A percentile compares a stretch with the other conserved stretches of the same genome.
Conservation (phyloP, 2,329 filamentous ascomycete species). For the Diaporthe capsici region DNA sequence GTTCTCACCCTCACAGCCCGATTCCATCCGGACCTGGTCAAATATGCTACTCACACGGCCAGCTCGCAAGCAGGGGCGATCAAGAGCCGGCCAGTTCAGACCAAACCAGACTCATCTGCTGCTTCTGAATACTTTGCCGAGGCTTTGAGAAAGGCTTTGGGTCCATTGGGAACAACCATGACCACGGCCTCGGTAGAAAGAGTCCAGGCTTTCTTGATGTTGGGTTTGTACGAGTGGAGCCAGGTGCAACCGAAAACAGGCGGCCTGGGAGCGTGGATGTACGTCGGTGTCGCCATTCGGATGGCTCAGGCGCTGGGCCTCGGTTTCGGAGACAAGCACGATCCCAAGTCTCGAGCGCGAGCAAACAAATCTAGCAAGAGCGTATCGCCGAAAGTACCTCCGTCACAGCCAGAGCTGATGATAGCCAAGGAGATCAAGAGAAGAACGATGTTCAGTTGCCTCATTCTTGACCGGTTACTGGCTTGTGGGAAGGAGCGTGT, state of each 20-base stretch:
- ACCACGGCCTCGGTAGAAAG: constrained; percentile 71
- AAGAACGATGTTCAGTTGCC: constrained; percentile 82
- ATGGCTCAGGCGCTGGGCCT: constrained; percentile 74
- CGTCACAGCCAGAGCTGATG: constrained; percentile 54
- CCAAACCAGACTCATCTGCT: constrained; percentile 63
- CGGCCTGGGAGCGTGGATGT: constrained; percentile 75
- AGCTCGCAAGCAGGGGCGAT: constrained; percentile 51
- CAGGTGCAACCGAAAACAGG: constrained; percentile 64
- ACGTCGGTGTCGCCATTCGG: constrained; percentile 74
- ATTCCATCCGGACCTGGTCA: constrained; percentile 74
- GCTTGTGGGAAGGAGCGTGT: constrained; percentile 74
- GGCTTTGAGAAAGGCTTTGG: constrained; percentile 67
- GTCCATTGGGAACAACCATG: constrained; percentile 61
- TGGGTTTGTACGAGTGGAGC: constrained; percentile 80
- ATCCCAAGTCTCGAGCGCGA: constrained; percentile 37
- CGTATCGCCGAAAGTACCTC: background rate
- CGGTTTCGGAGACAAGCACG: constrained; percentile 67
- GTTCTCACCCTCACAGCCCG: constrained; percentile 78
- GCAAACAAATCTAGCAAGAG: constrained; percentile 33
- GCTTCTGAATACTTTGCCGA: constrained; percentile 77
- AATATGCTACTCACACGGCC: constrained; percentile 62
- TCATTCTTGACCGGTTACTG: constrained; percentile 79
- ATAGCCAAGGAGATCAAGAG: constrained; percentile 75
- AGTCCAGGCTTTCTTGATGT: constrained; percentile 78
- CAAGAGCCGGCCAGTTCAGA: constrained; percentile 53